Evolutionary conservation across 2,329 filamentous ascomycete genomes (phyloP), one percentile per base, ranked within the genome.

Genomic region (Chaetomiaceae sp.): DNA sequence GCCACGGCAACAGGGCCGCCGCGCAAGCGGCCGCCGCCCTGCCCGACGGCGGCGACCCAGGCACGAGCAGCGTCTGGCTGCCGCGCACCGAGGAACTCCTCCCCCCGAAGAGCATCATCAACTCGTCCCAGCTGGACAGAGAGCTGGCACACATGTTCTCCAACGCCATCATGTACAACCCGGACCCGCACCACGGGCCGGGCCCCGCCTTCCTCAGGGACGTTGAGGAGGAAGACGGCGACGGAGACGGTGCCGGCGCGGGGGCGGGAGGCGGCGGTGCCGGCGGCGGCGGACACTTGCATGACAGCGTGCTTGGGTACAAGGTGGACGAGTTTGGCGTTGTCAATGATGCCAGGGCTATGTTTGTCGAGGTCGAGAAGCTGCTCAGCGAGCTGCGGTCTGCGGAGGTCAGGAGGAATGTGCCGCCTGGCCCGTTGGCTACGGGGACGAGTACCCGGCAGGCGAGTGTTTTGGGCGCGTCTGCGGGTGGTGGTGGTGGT

Each of bases 81-180:
- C 82, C 87, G 8, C 78, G 87, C 50, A 86, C 81, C 2, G 79
- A 85, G 44, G 89, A 96, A 51, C 74, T 96, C 21, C 77, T 92
- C 2, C 89, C 92, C 2, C 92, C 93, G 0, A 88, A 84, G 60
- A 89, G 85, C 17, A 96, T 97, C 61, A 88, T 97, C 68, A 97
- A 97, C 68, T 91, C 87, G 44, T 83, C 86, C 1, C 93, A 97
- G 66, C 77, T 97, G 14, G 92, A 97, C 68, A 89, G 90, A 58
- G 92, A 97, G 66, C 74, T 97, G 10, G 89, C 95, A 61, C 87
- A 95, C 61, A 96, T 97, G 88, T 96, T 97, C 67, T 89, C 90
- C 59, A 97, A 97, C 63, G 92, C 93, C 16, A 87, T 96, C 68
- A 97, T 99, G 93, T 99, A 96, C 74, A 97, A 97, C 61, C 84